Evolutionary conservation across 441 rosid genomes (phyloP), one percentile per base, ranked within the genome.

Genomic region (Erodium texanum): DNA sequence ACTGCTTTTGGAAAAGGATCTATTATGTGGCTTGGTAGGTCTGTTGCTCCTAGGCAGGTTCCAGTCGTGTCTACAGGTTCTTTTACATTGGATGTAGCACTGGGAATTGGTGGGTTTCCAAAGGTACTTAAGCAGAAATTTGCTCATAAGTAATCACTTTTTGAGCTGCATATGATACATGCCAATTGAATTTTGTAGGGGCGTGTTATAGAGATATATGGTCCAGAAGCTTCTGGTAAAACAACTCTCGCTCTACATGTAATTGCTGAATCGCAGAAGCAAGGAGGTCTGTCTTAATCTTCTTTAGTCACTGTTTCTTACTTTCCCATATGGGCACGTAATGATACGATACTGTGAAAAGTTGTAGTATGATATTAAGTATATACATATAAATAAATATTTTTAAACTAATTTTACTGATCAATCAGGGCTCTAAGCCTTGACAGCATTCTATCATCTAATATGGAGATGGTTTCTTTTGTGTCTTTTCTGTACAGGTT

Each of bases 161-260:
- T 66, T 81, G 56, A 52, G 71, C 54, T 70, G 65, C 73, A 77
- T 67, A 61, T 68, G 66, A 12, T 75, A 59, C 63, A 7, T 70
- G 48, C 48, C 48, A 41, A 41, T 81, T 74, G 61, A 61, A 24
- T 66, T 68, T 11, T 62, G 68, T 70, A 94, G 99, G 99, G 99
- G 6, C 99, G 99, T 69, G 99, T 94, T 45, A 90, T 88, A 75
- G 98, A 92, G 85, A 86, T 94, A 70, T 94, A 80, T 83, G 99
- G 99, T 67, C 98, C 99, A 7, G 99, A 89, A 88, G 99, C 99
- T 50, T 89, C 99, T 71, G 99, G 99, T 24, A 94, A 94, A 77
- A 94, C 99, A 68, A 94, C 99, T 48, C 93, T 94, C 72, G 97
- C 91, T 22, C 83, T 92, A 18, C 99, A 94, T 79, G 96, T 84